Evolutionary conservation across 2,329 filamentous ascomycete genomes (phyloP).

Genomic region (Paecilomyces formosus): DNA sequence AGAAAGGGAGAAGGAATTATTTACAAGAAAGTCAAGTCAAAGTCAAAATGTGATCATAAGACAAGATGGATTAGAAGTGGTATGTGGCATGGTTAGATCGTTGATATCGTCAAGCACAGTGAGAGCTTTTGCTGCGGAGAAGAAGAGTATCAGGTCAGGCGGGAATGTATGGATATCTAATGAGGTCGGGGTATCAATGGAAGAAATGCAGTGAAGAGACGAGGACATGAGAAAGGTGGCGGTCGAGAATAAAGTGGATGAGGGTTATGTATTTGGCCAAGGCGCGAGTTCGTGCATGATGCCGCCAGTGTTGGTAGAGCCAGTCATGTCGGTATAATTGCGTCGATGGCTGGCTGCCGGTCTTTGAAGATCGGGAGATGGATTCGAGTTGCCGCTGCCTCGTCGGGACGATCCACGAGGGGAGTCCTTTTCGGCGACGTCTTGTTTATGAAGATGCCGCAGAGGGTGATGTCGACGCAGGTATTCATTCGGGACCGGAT

Average conservation of each 20-base stretch:
- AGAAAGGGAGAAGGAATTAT: not conserved
- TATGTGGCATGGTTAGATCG: not conserved
- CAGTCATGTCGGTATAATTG: not conserved
- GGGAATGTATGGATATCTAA: not conserved
- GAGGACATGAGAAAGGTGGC: not conserved
- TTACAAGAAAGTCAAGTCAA: not conserved
- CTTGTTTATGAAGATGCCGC: constrained; percentile 5
- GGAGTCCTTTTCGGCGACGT: constrained; percentile 4
- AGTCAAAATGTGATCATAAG: not conserved
- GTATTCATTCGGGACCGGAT: constrained; percentile 37
- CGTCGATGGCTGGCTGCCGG: not conserved
- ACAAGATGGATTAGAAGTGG: not conserved
- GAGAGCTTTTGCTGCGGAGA: not conserved
- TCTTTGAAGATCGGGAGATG: not conserved
- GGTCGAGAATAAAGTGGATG: too few relatives aligned
- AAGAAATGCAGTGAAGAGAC: not conserved
- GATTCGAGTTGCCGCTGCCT: constrained; percentile 8
- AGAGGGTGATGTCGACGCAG: constrained; percentile 21
- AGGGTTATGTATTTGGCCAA: not conserved
- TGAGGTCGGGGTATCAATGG: not conserved
- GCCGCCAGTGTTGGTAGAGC: not conserved
- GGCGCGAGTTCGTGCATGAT: not conserved
- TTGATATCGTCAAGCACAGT: not conserved
- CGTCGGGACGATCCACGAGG: constrained; percentile 7
- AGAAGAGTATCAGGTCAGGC: not conserved